Base-by-base conservation (phyloP, 805 yeast species). In the Ogataea kodamae region DNA sequence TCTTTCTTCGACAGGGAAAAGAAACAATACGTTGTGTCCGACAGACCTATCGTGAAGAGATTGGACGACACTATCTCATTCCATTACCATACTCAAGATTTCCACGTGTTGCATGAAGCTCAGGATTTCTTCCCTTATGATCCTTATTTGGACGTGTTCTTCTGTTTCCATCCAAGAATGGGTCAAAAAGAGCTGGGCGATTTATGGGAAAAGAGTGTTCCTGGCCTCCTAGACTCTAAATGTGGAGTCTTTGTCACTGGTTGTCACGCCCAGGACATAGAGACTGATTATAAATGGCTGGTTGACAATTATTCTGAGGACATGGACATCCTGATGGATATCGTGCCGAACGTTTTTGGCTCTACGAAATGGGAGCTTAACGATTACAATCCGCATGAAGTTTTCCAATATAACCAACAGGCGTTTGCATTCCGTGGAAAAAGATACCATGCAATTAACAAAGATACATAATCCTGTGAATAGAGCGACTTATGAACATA, bases 81-180 rank as follows among this genome's bases (percentile, higher is more conserved):
- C 47, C 74, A 81, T 38, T 81, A 82, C 63, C 95, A 89, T 61
- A 87, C 97, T 1, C 83, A 85, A 50, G 89, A 81, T 61, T 92
- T 92, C 77, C 87, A 88, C 55, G 90, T 83, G 23, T 70, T 83
- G 42, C 95, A 92, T 62, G 88, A 88, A 51, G 80, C 86, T 30
- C 92, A 89, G 51, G 97, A 90, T 62, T 85, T 92, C 59, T 86
- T 87, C 78, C 98, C 98, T 5, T 92, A 89, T 59, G 98, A 92
- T 59, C 98, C 99, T 27, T 92, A 90, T 61, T 72, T 86, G 56
- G 98, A 92, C 57, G 76, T 78, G 17, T 92, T 92, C 62, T 88
- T 87, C 73, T 70, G 85, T 33, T 92, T 90, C 82, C 97, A 90
- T 59, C 97, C 98, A 3, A 96, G 96, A 24, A 75, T 88, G 54